Base-by-base conservation (phyloP, 2,329 filamentous ascomycete species). In the Ophiocordyceps sinensis region DNA sequence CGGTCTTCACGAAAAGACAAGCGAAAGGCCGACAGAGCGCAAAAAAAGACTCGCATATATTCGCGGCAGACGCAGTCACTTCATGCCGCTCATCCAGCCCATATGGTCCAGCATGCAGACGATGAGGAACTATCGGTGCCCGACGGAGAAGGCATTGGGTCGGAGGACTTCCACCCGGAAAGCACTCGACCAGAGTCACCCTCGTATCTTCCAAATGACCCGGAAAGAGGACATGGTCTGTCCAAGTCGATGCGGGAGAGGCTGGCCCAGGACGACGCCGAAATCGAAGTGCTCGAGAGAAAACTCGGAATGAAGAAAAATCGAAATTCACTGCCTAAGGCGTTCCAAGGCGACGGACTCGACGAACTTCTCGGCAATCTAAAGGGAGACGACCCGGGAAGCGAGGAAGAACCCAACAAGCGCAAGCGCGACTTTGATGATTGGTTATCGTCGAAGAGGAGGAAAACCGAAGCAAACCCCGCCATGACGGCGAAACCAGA, bases 271-370 rank as follows among this genome's bases (percentile, higher is more conserved):
- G 89, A 98, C 44, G 87, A 96, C 53, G 84, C 79, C 2, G 86
- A 94, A 51, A 96, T 98, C 50, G 80, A 82, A 17, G 79, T 79
- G 3, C 66, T 95, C 28, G 91, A 98, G 63, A 87, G 81, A 58
- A 93, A 85, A 53, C 65, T 98, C 3, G 89, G 91, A 0, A 71
- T 95, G 29, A 79, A 72, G 48, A 85, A 80, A 54, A 76, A 77
- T 21, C 82, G 81, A 45, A 93, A 86, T 53, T 79, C 75, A 28
- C 60, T 85, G 5, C 79, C 80, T 0, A 81, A 83, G 48, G 69
- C 77, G 0, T 86, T 88, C 51, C 73, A 77, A 17, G 84, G 94
- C 7, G 88, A 95, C 54, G 89, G 87, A 0, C 64, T 96, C 2
- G 85, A 80, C 35, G 82, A 84, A 42, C 60, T 98, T 4, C 64